Evolutionary conservation across 148 eudicot genomes (phyloP).

Genomic region (Chenopodium album): DNA sequence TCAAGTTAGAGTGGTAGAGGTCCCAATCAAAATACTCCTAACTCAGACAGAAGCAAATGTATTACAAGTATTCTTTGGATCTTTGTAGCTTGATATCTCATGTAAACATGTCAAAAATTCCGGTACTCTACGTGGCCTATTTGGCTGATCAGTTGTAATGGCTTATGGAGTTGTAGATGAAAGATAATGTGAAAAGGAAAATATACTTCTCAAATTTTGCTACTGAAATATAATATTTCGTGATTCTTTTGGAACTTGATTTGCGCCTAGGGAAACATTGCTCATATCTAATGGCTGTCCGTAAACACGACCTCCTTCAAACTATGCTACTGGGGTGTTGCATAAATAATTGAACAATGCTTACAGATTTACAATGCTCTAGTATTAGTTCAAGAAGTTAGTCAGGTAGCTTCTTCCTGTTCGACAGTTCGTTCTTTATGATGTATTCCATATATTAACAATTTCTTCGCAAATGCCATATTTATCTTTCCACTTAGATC

Average conservation of each 20-base stretch:
- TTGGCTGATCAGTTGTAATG: not conserved
- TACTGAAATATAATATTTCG: not conserved
- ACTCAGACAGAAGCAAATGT: not conserved
- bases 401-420: too few relatives aligned
- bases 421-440: too few relatives aligned
- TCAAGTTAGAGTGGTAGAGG: conserved; percentile 26
- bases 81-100: not conserved
- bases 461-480: too few relatives aligned
- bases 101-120: not conserved
- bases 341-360: too few relatives aligned
- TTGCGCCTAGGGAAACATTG: not conserved
- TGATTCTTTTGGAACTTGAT: not conserved
- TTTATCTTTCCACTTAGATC: too few relatives aligned
- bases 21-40: not conserved
- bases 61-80: not conserved
- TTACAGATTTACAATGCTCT: too few relatives aligned
- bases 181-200: not conserved
- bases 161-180: not conserved
- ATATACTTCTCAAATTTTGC: not conserved
- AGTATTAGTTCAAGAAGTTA: too few relatives aligned
- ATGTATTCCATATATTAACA: too few relatives aligned
- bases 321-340: too few relatives aligned
- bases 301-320: too few relatives aligned
- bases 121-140: not conserved
- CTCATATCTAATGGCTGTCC: not conserved